Evolutionary conservation across 2,329 filamentous ascomycete species (phyloP), one percentile per base, ranked within the genome.

Genomic region (Aspergillus hortae): DNA sequence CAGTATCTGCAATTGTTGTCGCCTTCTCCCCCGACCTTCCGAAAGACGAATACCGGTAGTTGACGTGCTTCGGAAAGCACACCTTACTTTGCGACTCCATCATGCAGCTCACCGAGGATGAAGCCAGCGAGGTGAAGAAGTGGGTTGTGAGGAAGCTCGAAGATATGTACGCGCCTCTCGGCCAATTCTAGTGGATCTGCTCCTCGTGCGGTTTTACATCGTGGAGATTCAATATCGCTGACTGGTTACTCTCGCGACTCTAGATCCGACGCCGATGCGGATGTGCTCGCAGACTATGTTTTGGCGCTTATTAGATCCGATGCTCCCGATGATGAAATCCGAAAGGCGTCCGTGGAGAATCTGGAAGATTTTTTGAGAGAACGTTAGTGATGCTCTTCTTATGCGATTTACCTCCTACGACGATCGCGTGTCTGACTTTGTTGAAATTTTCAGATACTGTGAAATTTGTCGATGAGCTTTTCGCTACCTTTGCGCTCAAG

Each of bases 271-370:
- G 82, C 81, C 27, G 82, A 85, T 62, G 77, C 77, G 11, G 81
- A 82, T 57, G 80, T 85, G 2, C 77, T 85, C 17, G 81, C 80
- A 27, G 82, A 85, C 58, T 85, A 85, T 61, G 80, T 85, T 6
- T 71, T 84, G 44, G 82, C 81, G 19, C 74, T 85, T 27, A 75
- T 85, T 41, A 77, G 76, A 41, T 77, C 76, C 14, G 80, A 83
- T 57, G 80, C 80, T 38, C 71, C 78, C 3, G 78, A 81, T 52
- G 75, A 77, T n/a, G 71, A 77, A 49, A 77, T 83, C 46, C 74
- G 74, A 60, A 68, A 75, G 53, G 79, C 73, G 46, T 81, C 79
- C 33, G 67, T 81, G 50, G 78, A 82, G 52, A 78, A 80, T 52
- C 67, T 85, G 35, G 73, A 78, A 45, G 82, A 85, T 61, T 85